Evolutionary conservation across 768 basidiomycete genomes (phyloP), one percentile per base, ranked within the genome.

Genomic region (Leccinum variicolor): DNA sequence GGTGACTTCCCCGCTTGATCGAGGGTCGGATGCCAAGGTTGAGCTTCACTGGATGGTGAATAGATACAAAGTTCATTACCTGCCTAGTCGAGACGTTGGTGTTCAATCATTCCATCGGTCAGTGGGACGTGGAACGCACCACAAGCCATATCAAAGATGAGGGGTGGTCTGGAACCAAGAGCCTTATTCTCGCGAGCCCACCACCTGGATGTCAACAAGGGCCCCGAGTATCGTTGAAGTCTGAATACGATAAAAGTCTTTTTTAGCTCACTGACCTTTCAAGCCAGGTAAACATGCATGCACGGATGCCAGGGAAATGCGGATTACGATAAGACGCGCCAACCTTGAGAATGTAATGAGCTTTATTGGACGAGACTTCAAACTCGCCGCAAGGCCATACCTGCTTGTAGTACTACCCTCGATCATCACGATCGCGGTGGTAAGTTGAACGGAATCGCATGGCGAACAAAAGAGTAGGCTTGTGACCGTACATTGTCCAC

Each of bases 311-410:
- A 2, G 84, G 85, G 60, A 83, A 87, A 71, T 89, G 87, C 0
- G 87, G 86, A 64, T 89, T 89, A 13, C 87, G 81, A 70, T 90
- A 89, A 10, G 81, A 83, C 19, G 82, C 70, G n/a, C 82, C 82
- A 1, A 88, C 85, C 74, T 82, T 53, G 17, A 31, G 1, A 19
- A 34, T 7, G 23, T 3, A 8, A 48, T 34, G 25, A 2, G 36
- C 8, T 48, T 41, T 0, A 25, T 29, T 29, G 10, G 29, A 21
- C n/a, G n/a, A 4, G 23, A 15, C 13, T 17, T 6, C 0, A 31
- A 5, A 21, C 33, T 36, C 9, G 45, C 52, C 21, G 39, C 19
- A 21, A 19, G 51, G 26, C 23, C 62, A 19, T 43, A 69, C 69
- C 69, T 69, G 68, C 43, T 57, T 71, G 10, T 70, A 70, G 53